Evolutionary conservation across 768 basidiomycete genomes (phyloP).

Genomic region (Boletus subparvulus): DNA sequence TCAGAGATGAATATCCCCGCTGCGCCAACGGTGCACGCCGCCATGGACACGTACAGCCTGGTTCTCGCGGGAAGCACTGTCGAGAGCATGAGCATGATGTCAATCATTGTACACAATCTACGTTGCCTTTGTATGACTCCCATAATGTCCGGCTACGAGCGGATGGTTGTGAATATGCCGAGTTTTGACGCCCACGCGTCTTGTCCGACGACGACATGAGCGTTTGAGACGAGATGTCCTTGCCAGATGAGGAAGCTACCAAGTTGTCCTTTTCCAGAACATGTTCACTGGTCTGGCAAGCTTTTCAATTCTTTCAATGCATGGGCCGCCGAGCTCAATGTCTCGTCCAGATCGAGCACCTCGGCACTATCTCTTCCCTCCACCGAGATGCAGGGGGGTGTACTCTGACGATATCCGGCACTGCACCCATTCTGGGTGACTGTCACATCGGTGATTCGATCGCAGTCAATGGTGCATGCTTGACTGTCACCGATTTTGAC

Average conservation of each 20-base stretch:
- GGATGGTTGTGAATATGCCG: constrained; percentile 5
- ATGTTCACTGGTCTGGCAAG: constrained; percentile 85
- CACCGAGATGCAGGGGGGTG: constrained; percentile 72
- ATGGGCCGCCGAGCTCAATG: constrained; percentile 2
- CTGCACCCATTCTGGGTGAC: constrained; percentile 75
- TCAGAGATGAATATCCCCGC: constrained; percentile 51
- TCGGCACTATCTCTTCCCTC: constrained; percentile 71
- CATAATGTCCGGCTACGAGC: constrained; percentile 32
- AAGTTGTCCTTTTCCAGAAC: not conserved
- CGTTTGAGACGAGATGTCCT: not conserved
- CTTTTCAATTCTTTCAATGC: not conserved
- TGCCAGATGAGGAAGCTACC: not conserved
- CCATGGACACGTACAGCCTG: constrained; percentile 51
- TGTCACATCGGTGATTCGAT: constrained; percentile 95
- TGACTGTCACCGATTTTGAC: constrained; percentile 89
- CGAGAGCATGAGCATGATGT: constrained; percentile 11
- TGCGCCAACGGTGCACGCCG: constrained; percentile 45
- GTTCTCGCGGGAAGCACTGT: constrained; percentile 55
- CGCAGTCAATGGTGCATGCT: constrained; percentile 81
- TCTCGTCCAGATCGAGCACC: constrained; percentile 75
- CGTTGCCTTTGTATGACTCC: constrained; percentile 45
- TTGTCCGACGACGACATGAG: constrained; percentile 19
- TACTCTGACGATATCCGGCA: constrained; percentile 72
- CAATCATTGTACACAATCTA: constrained; percentile 1
- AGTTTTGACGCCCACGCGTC: not conserved